Conservation (phyloP, 257 asterid genomes). For the Ballota nigra region DNA sequence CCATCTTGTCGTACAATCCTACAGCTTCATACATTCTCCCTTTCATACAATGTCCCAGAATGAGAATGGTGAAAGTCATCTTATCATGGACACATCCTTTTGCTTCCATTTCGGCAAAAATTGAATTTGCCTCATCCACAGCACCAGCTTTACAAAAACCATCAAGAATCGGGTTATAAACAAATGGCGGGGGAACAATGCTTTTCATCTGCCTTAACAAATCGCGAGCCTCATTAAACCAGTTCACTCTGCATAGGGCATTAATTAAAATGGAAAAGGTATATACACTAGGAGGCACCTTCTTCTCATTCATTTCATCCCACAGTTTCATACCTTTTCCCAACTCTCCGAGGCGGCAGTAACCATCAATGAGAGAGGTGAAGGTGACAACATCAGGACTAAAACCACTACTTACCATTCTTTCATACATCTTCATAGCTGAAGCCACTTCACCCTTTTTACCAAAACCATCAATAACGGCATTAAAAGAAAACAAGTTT, state of each 20-base stretch:
- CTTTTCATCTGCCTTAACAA: conserved; percentile 59
- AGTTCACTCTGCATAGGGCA: conserved; percentile 73
- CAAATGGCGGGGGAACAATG: conserved; percentile 64
- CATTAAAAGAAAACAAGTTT: conserved; percentile 59
- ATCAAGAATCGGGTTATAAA: conserved; percentile 87
- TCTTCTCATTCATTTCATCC: conserved; percentile 62
- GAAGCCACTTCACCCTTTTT: conserved; percentile 63
- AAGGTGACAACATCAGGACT: conserved; percentile 75
- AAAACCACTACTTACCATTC: conserved; percentile 46
- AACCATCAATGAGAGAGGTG: conserved; percentile 74
- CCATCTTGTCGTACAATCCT: conserved; percentile 64
- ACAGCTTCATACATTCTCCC: conserved; percentile 85
- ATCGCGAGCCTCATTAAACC: conserved; percentile 71
- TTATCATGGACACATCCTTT: conserved; percentile 73
- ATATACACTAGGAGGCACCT: conserved; percentile 56
- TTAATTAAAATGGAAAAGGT: conserved; percentile 69
- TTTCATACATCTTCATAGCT: conserved; percentile 44
- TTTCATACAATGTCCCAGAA: conserved; percentile 93
- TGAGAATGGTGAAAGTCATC: conserved; percentile 81
- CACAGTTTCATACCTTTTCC: conserved; percentile 59
- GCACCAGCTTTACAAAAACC: conserved; percentile 79
- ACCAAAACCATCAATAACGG: conserved; percentile 72
- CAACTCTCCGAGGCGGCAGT: conserved; percentile 66
- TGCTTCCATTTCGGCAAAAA: conserved; percentile 68
- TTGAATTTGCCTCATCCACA: conserved; percentile 63